These are phyloP conservation scores for Hyparrhenia diplandra DNA, from an alignment of 176 grass and related monocot genomes.

Conservation along the genomic window DNA sequence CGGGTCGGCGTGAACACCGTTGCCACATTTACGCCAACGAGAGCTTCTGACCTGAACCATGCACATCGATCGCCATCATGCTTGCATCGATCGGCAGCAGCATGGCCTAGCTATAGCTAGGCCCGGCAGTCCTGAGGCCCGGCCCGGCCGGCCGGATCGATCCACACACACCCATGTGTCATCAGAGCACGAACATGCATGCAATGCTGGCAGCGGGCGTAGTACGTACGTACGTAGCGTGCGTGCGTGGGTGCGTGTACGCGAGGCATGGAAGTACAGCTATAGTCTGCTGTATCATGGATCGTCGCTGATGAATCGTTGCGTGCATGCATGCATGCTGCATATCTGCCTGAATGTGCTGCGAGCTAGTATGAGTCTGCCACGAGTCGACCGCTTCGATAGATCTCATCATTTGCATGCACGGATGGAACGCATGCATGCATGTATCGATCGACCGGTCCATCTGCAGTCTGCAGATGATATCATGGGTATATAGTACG, in stretches of 20 bases:
- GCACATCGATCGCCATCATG: too few species aligned
- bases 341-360: neutral
- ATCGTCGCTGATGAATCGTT: neutral
- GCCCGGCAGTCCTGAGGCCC: too few species aligned
- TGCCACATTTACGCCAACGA: neutral
- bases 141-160: too few species aligned
- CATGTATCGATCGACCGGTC: neutral
- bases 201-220: neutral
- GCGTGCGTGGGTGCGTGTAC: neutral
- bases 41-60: neutral
- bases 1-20: neutral
- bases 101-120: too few species aligned
- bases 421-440: too few species aligned
- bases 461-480: neutral
- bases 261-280: neutral
- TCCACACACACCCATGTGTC: too few species aligned
- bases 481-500: neutral
- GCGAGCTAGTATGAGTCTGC: too few species aligned
- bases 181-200: neutral
- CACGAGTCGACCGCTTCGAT: neutral
- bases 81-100: too few species aligned
- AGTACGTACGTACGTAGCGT: neutral
- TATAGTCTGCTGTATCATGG: neutral
- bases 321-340: neutral
- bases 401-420: neutral